phyloP scores from a whole-genome alignment of 176 grass and related monocot genomes.

The Triticum aestivum region IWGSC_CS_RefSeq_v2.1 NC_057800.1:738789045-738789544 shows the following conservation, averaged over 20 bases:
- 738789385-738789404: neutral
- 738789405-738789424: neutral
- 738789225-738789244: neutral
- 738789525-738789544: conserved; percentile 8
- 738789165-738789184: neutral
- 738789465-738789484: neutral
- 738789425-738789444: neutral
- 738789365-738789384: neutral
- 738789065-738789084: conserved; percentile 16
- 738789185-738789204: neutral
- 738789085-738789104: neutral
- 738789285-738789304: neutral
- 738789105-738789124: conserved; percentile 4
- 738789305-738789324: neutral
- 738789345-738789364: neutral
- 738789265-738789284: neutral
- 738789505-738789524: neutral
- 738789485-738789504: neutral
- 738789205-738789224: conserved; percentile 4
- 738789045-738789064: conserved; percentile 30
- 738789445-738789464: neutral
- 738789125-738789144: neutral
- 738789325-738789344: neutral
- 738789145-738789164: conserved; percentile 12
- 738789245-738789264: neutral